These are phyloP conservation scores for Tetrapisispora iriomotensis DNA, from an alignment of 805 yeast genomes.

Conservation along the genomic window DNA sequence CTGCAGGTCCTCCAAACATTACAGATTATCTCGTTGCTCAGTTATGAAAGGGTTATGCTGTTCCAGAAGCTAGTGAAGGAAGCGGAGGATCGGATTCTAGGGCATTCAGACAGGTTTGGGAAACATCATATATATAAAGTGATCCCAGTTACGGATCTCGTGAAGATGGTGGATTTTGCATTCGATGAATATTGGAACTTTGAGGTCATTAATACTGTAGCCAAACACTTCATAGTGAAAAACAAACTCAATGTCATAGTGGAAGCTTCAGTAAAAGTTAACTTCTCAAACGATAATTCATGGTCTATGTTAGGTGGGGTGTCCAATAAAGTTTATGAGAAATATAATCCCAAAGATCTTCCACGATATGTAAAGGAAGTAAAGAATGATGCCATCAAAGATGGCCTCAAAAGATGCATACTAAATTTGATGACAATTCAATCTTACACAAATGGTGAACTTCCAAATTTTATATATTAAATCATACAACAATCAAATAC, in stretches of 20 bases:
- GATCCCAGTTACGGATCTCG: constrained; percentile 29
- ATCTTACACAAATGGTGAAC: not conserved
- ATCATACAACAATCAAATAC: not conserved
- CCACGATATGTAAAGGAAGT: constrained; percentile 54
- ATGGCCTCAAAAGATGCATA: constrained; percentile 57
- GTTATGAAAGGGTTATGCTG: no score
- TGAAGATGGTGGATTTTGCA: constrained; percentile 38
- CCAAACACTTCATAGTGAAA: not conserved
- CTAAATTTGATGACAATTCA: not conserved
- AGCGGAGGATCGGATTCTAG: no score
- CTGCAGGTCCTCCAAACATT: no score
- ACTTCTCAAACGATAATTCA: constrained; percentile 62
- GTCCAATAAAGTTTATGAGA: not conserved
- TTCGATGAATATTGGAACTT: constrained; percentile 31
- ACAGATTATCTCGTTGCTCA: no score
- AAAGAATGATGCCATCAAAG: constrained; percentile 73
- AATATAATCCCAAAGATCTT: constrained; percentile 31
- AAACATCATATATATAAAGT: constrained; percentile 22
- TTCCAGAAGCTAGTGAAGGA: no score
- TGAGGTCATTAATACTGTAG: not conserved
- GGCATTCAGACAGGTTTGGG: constrained; percentile 17
- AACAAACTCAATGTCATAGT: constrained; percentile 21
- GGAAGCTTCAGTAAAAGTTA: constrained; percentile 48
- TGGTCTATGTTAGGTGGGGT: constrained; percentile 66
- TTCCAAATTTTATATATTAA: not conserved